These are phyloP conservation scores for Phaeosphaeriaceae sp. DNA, from an alignment of 2,329 filamentous ascomycete genomes.

Conservation along the genomic window DNA sequence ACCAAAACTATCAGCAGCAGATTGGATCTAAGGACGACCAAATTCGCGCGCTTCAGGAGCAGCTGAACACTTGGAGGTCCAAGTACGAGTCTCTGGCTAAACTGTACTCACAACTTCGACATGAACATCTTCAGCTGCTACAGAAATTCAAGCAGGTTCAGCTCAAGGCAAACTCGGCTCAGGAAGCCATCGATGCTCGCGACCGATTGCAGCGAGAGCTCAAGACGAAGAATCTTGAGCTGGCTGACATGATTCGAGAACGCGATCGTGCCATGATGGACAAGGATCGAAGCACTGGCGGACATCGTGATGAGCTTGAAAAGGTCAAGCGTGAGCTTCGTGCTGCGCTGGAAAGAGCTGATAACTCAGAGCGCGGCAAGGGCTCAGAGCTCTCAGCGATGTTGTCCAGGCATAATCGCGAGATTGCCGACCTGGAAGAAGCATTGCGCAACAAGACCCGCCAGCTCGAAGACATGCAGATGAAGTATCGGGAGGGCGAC, in stretches of 20 bases:
- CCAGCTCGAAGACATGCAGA: constrained; percentile 82
- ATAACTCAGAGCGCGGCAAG: constrained; percentile 91
- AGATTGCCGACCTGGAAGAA: constrained; percentile 96
- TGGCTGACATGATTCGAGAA: constrained; percentile 98
- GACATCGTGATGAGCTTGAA: constrained; percentile 91
- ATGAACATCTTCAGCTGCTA: constrained; percentile 92
- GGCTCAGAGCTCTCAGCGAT: constrained; percentile 94
- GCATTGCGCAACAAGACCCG: constrained; percentile 86
- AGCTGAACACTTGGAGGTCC: constrained; percentile 95
- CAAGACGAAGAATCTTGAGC: constrained; percentile 98
- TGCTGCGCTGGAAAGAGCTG: constrained; percentile 87
- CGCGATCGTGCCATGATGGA: constrained; percentile 92
- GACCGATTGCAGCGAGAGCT: constrained; percentile 97
- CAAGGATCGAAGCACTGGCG: constrained; percentile 84
- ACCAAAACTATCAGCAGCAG: constrained; percentile 84
- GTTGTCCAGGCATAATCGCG: constrained; percentile 94
- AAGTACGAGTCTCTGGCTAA: constrained; percentile 98
- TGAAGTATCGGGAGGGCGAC: constrained; percentile 79
- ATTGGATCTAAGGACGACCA: constrained; percentile 91
- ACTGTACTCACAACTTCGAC: constrained; percentile 92
- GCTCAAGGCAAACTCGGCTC: constrained; percentile 93
- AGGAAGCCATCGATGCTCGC: constrained; percentile 92
- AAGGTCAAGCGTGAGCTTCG: constrained; percentile 93
- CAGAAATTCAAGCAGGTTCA: constrained; percentile 97
- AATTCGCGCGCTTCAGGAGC: constrained; percentile 89